Evolutionary conservation across 306 rosid species (phyloP), one percentile per base, ranked within the genome.

Genomic region (Lathyrus tuberosus): DNA sequence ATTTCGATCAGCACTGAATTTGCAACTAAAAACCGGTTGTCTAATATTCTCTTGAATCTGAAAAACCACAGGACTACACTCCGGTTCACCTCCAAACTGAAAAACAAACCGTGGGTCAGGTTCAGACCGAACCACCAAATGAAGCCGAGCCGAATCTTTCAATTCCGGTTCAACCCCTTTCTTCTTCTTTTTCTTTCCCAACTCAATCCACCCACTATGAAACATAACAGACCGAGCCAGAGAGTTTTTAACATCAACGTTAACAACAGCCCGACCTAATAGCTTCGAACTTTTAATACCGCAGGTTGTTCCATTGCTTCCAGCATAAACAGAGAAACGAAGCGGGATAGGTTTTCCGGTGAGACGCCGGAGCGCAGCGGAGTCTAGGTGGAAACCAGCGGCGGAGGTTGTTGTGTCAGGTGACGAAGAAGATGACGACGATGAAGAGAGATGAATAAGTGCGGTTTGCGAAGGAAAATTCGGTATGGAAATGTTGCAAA

Each of bases 61-160:
- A 7, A 80, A 94, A 74, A 94, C 88, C 31, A 94, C 98, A 0
- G 97, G 98, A 62, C 97, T 90, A 30, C 97, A 88, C 77, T 94
- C 98, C 79, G 98, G 98, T 68, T 94, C 98, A 0, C 97, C 96
- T 0, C 87, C 97, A 78, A 90, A 94, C 60, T 94, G 96, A 4
- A 94, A 94, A 7, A 94, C 88, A 47, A 86, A 94, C 14, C 98
- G 89, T 0, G 98, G 98, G 43, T 90, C 96, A 46, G 92, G 96
- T 79, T 94, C 97, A 3, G 91, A 76, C 71, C 96, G 89, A 38
- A 90, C 83, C 57, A 60, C 72, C 9, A 90, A 6, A 77, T 94
- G 98, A 18, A 94, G 44, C 58, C 79, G 73, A 7, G 86, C 82
- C 14, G 84, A 79, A 5, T 73, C 70, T 53, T 84, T 86, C n/a